Base-by-base conservation (phyloP, 2,329 filamentous ascomycete genomes). In the Drechslerella dactyloides region DNA sequence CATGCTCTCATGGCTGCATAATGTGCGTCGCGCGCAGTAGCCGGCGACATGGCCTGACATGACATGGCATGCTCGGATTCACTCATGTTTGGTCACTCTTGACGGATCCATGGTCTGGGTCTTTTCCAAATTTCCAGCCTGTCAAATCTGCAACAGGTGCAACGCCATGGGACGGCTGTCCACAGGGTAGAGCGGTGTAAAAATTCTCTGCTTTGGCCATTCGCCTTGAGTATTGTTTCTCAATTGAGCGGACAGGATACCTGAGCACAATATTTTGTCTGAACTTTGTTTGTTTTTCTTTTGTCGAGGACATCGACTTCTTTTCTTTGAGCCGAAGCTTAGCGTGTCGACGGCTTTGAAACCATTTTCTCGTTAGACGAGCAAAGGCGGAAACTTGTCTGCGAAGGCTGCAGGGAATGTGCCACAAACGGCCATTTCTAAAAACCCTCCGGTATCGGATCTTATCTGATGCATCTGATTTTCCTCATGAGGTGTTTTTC, bases 391-490 rank as follows among this genome's bases (percentile, higher is more conserved):
- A 53, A 70, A 63, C 24, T 70, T 70, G 59, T 54, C 27, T 44
- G 57, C 27, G 54, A 70, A 64, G 3, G 33, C 35, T 42, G n/a
- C 37, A 42, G 37, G 37, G 33, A 13, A 42, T 13, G n/a, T 15
- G 11, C n/a, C 11, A 17, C 37, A 42, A 13, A 42, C 3, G 37
- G n/a, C 2, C 15, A 42, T 42, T 42, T 42, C 15, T 13, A 37
- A 17, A 15, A 5, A 13, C 40, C 59, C 68, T 72, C 68, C 68
- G 68, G 68, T 72, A 72, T 65, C 68, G 68, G 68, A 72, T 72
- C 60, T 72, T 72, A 72, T 72, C 68, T 60, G 68, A 72, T 72
- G 68, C 68, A 72, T 72, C 68, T 65, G 68, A 72, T 72, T 72
- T 60, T 33, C 19, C 30, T 44, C 13, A 10, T 55, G 59, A 59